A percentile compares a stretch with the other conserved stretches of the same genome.
These are phyloP conservation scores for Anthostomella pinea DNA, from an alignment of 2,329 filamentous ascomycete genomes.

Conservation along the genomic window DNA sequence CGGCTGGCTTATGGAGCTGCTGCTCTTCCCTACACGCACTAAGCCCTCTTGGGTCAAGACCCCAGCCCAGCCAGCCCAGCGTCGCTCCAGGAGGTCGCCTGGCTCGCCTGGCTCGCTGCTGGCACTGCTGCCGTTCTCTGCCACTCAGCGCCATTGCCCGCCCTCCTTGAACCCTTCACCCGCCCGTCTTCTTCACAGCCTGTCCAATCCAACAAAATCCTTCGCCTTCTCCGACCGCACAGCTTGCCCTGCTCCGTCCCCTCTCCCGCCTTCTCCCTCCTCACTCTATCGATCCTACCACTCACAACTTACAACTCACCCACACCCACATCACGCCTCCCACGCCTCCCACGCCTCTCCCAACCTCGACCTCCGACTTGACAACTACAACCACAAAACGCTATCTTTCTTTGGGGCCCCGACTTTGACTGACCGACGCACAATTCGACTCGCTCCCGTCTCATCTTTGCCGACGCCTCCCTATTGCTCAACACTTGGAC, in stretches of 20 bases:
- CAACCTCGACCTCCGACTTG: slow-evolving; percentile 14
- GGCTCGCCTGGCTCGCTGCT: too few species aligned
- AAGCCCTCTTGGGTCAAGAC: background rate
- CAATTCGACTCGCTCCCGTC: too few species aligned
- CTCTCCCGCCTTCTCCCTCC: slow-evolving; percentile 15
- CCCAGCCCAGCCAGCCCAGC: slow-evolving; percentile 1
- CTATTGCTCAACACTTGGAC: slow-evolving; percentile 3
- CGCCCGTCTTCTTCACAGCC: too few species aligned
- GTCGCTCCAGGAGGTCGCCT: too few species aligned
- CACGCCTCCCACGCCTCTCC: slow-evolving; percentile 1
- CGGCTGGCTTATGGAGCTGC: too few species aligned
- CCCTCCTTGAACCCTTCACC: too few species aligned
- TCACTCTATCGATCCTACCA: slow-evolving; percentile 7
- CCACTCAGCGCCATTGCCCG: too few species aligned
- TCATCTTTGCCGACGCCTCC: too few species aligned
- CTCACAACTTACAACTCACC: background rate
- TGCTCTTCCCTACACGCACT: background rate
- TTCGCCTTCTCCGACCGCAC: slow-evolving; percentile 22
- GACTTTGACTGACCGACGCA: too few species aligned
- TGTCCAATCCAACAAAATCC: slow-evolving; percentile 28
- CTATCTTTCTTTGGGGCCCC: too few species aligned
- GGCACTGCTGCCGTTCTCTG: too few species aligned
- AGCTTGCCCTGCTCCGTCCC: slow-evolving; percentile 11
- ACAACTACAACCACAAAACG: too few species aligned
- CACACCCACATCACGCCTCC: background rate